Evolutionary conservation across 1,284 basidiomycete species (phyloP), one percentile per base, ranked within the genome.

Genomic region (Moesziomyces aphidis): DNA sequence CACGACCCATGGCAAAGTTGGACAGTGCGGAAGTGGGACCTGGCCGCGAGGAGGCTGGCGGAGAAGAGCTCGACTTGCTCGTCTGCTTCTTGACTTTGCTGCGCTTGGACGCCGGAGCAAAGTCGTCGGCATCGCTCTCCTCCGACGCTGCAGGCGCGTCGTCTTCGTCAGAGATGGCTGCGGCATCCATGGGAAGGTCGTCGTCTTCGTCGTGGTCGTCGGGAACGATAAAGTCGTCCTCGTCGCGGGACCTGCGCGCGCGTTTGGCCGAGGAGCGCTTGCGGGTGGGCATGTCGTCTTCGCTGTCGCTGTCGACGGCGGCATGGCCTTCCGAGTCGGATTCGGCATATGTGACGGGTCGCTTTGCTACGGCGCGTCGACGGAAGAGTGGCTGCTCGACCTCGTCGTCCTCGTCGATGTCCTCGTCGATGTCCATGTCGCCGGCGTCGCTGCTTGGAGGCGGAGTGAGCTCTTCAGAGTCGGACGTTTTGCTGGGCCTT

Each of bases 211-310:
- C 61, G 52, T 73, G 73, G 22, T 76, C 69, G 51, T 80, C 75
- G 13, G 64, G 65, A 22, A 76, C 79, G 54, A 79, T 69, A 50
- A 79, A 80, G 54, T 79, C 77, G 39, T 80, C 79, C 22, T 77
- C 72, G 47, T 79, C 77, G 19, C 54, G 53, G 17, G 69, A 34
- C 26, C 52, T 61, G 31, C 73, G 59, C 15, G 68, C 61, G 24
- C 69, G 58, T 44, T 71, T 77, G 47, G 61, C 56, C 11, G 55
- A 10, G 24, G 49, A 50, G 36, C 46, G 55, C 50, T 56, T 69
- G 42, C 53, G 50, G n/a, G 24, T 42, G 19, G 67, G 61, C 48
- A 56, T 28, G 5, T 73, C 71, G 28, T 76, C 70, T 28, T 67
- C 69, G 23, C 68, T 73, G 39, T 64, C 68, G 49, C 46, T 58